Percentiles rank a stretch among this genome's conserved stretches.
phyloP scores from a whole-genome alignment of 345 rosid genomes.

The Fremontodendron californicum region DNA sequence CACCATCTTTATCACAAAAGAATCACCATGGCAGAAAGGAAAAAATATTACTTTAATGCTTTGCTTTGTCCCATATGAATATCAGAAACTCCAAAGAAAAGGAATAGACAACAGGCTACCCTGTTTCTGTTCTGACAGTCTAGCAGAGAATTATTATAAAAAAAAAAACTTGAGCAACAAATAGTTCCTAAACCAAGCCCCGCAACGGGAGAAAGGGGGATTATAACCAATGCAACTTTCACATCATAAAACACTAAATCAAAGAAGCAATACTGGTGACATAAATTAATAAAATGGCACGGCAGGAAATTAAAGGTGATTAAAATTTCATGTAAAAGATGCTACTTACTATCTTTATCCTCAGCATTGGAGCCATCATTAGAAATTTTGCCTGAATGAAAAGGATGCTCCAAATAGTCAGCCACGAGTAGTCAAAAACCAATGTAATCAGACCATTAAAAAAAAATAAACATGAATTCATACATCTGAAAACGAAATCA shows the following conservation, averaged over 20 bases:
- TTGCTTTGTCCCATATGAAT: background rate
- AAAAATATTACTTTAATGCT: background rate
- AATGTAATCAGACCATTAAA: background rate
- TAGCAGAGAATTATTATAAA: background rate
- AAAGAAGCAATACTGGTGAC: background rate
- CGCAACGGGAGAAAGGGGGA: background rate
- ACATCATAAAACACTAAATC: background rate
- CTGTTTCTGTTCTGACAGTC: background rate
- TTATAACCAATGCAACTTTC: background rate
- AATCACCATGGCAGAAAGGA: background rate
- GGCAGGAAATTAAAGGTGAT: background rate
- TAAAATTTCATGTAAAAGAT: background rate
- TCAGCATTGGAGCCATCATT: constrained; percentile 38
- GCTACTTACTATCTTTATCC: constrained; percentile 44
- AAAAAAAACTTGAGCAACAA: background rate
- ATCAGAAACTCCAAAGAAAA: background rate
- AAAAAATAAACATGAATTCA: background rate
- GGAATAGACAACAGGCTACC: background rate
- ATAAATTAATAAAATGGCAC: background rate
- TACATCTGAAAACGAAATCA: background rate
- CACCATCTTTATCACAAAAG: background rate
- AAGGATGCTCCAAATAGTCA: constrained; percentile 13
- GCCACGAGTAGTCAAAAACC: background rate
- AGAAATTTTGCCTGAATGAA: constrained; percentile 37
- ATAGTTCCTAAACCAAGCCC: background rate